Conservation (phyloP, 768 basidiomycete species). For the Termitomyces sp. region DNA sequence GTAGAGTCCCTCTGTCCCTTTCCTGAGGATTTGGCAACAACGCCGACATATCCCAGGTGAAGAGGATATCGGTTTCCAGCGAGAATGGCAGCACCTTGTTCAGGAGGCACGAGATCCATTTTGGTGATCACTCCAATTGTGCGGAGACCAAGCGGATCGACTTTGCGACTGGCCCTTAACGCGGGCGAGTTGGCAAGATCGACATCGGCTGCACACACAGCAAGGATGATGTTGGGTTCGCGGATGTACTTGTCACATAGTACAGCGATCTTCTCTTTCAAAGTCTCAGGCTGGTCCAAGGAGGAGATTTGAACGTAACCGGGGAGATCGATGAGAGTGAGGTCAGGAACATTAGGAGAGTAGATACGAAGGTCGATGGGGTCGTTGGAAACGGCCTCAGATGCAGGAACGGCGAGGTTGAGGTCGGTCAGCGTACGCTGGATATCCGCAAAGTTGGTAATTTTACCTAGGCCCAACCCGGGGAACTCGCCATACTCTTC, state of each 20-base stretch:
- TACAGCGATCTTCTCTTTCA: constrained; percentile 87
- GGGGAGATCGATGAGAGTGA: constrained; percentile 95
- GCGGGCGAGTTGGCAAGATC: constrained; percentile 98
- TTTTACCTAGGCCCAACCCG: constrained; percentile 80
- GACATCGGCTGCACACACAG: constrained; percentile 97
- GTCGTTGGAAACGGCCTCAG: constrained; percentile 88
- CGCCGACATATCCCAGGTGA: constrained; percentile 95
- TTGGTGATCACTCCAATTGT: constrained; percentile 99
- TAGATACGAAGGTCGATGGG: constrained; percentile 97
- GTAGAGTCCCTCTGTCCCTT: constrained; percentile 49
- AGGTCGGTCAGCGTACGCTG: constrained; percentile 93
- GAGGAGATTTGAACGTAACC: constrained; percentile 96
- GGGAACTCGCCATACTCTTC: constrained; percentile 95
- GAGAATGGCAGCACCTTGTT: constrained; percentile 77
- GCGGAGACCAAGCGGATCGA: constrained; percentile 91
- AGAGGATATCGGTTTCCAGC: constrained; percentile 93
- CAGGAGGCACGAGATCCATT: constrained; percentile 94
- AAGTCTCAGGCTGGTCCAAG: constrained; percentile 90
- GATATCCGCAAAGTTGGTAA: constrained; percentile 88
- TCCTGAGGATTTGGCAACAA: constrained; percentile 78
- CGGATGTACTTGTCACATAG: constrained; percentile 97
- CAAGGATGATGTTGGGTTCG: constrained; percentile 99
- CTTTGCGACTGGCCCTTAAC: constrained; percentile 85
- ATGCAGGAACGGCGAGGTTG: constrained; percentile 88
- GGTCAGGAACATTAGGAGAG: constrained; percentile 93